These are phyloP conservation scores for Penicillium sp. DNA, from an alignment of 2,329 filamentous ascomycete species.

Conservation along the genomic window DNA sequence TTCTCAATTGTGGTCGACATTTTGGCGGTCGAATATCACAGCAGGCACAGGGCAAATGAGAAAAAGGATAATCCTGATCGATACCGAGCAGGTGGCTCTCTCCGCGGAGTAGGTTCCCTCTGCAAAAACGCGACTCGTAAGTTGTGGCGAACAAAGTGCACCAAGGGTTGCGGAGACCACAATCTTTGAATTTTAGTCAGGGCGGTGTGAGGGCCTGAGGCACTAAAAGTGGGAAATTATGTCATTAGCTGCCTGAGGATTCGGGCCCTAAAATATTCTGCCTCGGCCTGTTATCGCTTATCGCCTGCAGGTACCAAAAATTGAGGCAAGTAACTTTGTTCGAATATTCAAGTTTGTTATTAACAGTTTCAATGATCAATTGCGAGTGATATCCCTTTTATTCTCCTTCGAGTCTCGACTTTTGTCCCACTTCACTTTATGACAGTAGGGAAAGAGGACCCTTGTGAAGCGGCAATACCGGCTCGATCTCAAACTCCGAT, in stretches of 20 bases:
- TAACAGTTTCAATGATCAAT: not conserved
- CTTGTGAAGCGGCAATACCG: not conserved
- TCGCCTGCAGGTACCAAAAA: constrained; percentile 2
- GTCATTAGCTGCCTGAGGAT: constrained; percentile 16
- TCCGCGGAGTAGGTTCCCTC: not conserved
- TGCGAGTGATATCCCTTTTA: not conserved
- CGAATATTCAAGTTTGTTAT: not conserved
- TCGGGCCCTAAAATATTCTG: not conserved
- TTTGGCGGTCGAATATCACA: constrained; percentile 43
- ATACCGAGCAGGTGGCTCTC: not conserved
- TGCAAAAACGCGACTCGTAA: not conserved
- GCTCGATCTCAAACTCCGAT: constrained; percentile 8
- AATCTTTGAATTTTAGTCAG: constrained; percentile 35
- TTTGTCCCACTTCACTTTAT: not conserved
- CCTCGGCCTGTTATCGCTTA: constrained; percentile 27
- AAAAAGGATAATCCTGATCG: not conserved
- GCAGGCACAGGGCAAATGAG: constrained; percentile 7
- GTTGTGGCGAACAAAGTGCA: constrained; percentile 14
- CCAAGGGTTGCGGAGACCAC: constrained; percentile 20
- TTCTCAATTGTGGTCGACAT: constrained; percentile 99
- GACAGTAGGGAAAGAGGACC: not conserved
- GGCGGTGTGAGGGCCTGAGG: constrained; percentile 29
- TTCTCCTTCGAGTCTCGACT: not conserved
- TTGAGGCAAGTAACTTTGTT: not conserved
- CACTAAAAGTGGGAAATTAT: constrained; percentile 17